A percentile compares a stretch with the other conserved stretches of the same genome.
These are phyloP conservation scores for Lachnellula occidentalis DNA, from an alignment of 2,329 filamentous ascomycete genomes.

Conservation along the genomic window DNA sequence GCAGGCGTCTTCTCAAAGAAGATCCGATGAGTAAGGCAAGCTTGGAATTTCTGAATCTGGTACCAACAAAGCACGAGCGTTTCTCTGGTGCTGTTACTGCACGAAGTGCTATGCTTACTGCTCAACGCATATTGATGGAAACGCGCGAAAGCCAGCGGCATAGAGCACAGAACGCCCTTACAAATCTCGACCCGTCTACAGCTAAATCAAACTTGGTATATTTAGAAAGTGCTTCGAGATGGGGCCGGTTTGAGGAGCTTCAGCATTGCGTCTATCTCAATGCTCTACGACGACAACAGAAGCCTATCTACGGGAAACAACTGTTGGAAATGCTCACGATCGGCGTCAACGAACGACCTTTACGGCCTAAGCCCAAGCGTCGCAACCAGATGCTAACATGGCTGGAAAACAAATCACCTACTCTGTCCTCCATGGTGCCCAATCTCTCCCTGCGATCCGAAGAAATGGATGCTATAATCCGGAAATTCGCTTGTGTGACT, in stretches of 20 bases:
- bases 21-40: constrained; percentile 60
- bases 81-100: constrained; percentile 51
- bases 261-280: constrained; percentile 79
- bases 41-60: constrained; percentile 72
- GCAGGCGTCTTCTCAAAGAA: constrained; percentile 57
- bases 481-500: constrained; percentile 88
- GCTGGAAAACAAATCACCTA: constrained; percentile 65
- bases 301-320: constrained; percentile 74
- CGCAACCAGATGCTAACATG: constrained; percentile 64
- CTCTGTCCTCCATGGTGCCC: constrained; percentile 63
- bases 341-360: constrained; percentile 52
- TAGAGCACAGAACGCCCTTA: constrained; percentile 51
- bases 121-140: constrained; percentile 63
- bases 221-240: constrained; percentile 65
- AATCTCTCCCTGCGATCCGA: constrained; percentile 69
- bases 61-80: constrained; percentile 65
- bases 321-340: constrained; percentile 72
- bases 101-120: constrained; percentile 60
- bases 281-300: constrained; percentile 70
- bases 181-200: constrained; percentile 57
- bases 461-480: constrained; percentile 67
- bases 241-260: constrained; percentile 68
- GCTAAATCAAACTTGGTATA: constrained; percentile 65
- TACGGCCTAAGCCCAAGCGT: constrained; percentile 54
- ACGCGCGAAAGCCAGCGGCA: constrained; percentile 66